A percentile compares a stretch with the other conserved stretches of the same genome.
Evolutionary conservation across 1,139 yeast species (phyloP).

Genomic region (Torulaspora globosa): DNA sequence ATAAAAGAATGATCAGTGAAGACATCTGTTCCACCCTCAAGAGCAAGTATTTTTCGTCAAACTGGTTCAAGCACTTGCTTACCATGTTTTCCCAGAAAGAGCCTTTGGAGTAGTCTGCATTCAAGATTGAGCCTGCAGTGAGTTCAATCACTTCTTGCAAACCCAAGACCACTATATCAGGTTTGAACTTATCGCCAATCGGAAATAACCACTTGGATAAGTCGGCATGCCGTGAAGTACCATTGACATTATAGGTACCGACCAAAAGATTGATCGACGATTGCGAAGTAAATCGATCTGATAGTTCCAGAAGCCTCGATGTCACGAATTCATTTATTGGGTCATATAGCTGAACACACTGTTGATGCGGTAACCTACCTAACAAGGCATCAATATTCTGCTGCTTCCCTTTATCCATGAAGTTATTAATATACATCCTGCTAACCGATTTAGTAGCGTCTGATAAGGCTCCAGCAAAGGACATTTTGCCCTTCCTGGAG

Average conservation of each 20-base stretch:
- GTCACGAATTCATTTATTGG: slow-evolving; percentile 82
- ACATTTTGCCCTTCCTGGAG: slow-evolving; percentile 93
- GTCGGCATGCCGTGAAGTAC: slow-evolving; percentile 53
- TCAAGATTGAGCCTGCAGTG: slow-evolving; percentile 75
- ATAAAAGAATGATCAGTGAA: slow-evolving; percentile 68
- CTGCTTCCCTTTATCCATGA: slow-evolving; percentile 88
- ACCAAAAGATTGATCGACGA: slow-evolving; percentile 62
- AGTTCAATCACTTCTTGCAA: slow-evolving; percentile 90
- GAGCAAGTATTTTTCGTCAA: slow-evolving; percentile 51
- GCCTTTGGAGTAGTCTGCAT: slow-evolving; percentile 64
- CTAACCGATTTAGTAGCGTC: slow-evolving; percentile 96
- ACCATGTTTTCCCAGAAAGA: slow-evolving; percentile 59
- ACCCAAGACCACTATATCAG: slow-evolving; percentile 79
- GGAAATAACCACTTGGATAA: slow-evolving; percentile 84
- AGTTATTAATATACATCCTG: slow-evolving; percentile 91
- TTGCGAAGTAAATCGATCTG: slow-evolving; percentile 56
- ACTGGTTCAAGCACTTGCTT: slow-evolving; percentile 52
- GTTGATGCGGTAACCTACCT: slow-evolving; percentile 72
- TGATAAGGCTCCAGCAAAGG: slow-evolving; percentile 89
- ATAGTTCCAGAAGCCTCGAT: slow-evolving; percentile 50
- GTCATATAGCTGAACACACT: slow-evolving; percentile 71
- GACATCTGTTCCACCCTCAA: slow-evolving; percentile 86
- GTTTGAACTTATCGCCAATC: slow-evolving; percentile 44
- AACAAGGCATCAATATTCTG: slow-evolving; percentile 77
- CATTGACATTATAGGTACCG: slow-evolving; percentile 89